Evolutionary conservation across 2,329 filamentous ascomycete species (phyloP).

Genomic region (Neobulgaria alba): DNA sequence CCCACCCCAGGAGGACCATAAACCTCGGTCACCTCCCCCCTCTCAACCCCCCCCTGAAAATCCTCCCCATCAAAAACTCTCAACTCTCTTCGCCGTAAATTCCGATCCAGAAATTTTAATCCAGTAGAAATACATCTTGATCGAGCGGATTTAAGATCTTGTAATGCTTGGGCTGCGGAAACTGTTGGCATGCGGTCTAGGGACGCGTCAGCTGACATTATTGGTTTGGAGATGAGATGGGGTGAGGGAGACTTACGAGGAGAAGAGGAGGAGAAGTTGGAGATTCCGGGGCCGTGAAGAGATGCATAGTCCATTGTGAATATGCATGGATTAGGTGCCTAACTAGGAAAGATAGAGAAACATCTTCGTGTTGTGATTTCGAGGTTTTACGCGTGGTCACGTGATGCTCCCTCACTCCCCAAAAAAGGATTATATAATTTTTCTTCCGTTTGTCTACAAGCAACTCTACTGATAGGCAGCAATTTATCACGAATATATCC

Average conservation of each 20-base stretch:
- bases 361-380: no score
- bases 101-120: conserved; percentile 42
- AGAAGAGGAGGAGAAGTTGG: conserved; percentile 41
- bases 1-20: conserved; percentile 82
- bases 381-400: not conserved
- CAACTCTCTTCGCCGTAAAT: conserved; percentile 31
- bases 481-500: no score
- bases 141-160: conserved; percentile 45
- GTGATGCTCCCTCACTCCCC: no score
- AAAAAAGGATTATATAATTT: no score
- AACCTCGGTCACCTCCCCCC: conserved; percentile 75
- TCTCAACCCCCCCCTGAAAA: conserved; percentile 50
- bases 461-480: no score
- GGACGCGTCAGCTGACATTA: conserved; percentile 5
- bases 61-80: conserved; percentile 9
- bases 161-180: conserved; percentile 64
- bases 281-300: conserved; percentile 50
- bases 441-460: no score
- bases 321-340: no score
- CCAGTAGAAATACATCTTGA: conserved; percentile 48
- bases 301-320: conserved; percentile 47
- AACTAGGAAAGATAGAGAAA: no score
- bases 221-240: no score
- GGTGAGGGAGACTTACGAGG: conserved; percentile 16
- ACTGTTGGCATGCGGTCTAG: conserved; percentile 69